phyloP scores from a whole-genome alignment of 73 alveolate genomes.

The Uronychia binucleata region DNA sequence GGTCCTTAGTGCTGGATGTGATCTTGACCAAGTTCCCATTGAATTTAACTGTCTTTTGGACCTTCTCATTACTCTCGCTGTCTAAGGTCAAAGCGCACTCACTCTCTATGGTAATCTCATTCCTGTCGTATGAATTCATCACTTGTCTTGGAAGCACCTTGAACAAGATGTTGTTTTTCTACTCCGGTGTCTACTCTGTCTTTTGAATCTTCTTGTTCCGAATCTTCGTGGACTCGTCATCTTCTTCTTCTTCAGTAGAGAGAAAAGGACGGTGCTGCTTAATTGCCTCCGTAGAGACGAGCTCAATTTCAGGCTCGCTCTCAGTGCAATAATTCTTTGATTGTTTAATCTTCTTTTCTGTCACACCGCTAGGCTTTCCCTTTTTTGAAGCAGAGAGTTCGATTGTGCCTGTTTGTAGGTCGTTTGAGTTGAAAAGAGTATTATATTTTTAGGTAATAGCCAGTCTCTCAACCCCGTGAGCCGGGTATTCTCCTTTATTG shows the following conservation, averaged over 20 bases:
- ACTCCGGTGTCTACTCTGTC: background rate
- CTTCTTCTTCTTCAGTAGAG: background rate
- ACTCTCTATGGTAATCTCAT: background rate
- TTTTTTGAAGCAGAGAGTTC: background rate
- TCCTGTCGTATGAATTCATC: background rate
- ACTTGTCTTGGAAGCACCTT: background rate
- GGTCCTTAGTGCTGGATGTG: background rate
- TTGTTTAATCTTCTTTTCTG: background rate
- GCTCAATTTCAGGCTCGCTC: background rate
- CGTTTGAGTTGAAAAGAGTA: background rate
- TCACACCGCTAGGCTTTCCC: background rate
- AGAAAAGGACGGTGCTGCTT: background rate
- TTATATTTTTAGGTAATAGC: background rate
- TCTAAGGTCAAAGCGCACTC: background rate
- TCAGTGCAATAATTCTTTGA: background rate
- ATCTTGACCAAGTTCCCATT: background rate
- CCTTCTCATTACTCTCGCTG: background rate
- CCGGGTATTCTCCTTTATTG: background rate
- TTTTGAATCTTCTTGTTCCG: background rate
- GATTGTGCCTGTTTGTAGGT: background rate
- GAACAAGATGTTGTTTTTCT: background rate
- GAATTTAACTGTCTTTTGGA: background rate
- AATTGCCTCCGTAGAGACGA: background rate
- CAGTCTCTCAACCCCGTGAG: background rate
- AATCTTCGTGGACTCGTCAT: background rate